Conservation (phyloP, 768 basidiomycete species). For the Mycena albidolilacea region DNA sequence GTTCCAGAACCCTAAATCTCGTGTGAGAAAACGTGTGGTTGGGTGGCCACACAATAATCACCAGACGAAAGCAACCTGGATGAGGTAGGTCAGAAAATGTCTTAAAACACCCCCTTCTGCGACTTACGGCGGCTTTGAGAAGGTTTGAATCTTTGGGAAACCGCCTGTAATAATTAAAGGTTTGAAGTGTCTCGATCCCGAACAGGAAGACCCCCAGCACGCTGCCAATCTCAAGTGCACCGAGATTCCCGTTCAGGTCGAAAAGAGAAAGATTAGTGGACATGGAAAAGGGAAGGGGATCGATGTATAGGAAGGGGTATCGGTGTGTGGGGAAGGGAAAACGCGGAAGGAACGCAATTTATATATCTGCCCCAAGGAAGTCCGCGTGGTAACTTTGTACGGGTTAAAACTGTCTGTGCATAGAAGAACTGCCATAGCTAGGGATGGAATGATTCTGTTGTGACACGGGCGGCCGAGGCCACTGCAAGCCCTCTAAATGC, state of each 20-base stretch:
- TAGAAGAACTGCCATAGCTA: background rate
- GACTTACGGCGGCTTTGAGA: constrained; percentile 5
- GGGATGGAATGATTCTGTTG: background rate
- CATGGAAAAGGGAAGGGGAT: background rate
- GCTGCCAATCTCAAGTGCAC: constrained; percentile 15
- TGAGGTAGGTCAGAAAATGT: background rate
- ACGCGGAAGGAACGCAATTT: too few relatives aligned
- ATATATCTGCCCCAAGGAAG: background rate
- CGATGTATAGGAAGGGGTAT: background rate
- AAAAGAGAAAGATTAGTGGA: background rate
- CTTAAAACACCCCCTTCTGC: too few relatives aligned
- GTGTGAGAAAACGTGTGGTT: background rate
- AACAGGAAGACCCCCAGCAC: constrained; percentile 15
- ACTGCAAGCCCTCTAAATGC: background rate
- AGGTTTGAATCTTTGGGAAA: constrained; percentile 18
- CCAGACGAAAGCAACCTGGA: constrained; percentile 21
- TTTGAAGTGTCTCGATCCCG: constrained; percentile 20
- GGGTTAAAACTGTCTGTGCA: background rate
- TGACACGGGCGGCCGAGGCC: too few relatives aligned
- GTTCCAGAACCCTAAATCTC: constrained; percentile 13
- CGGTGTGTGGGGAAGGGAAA: too few relatives aligned
- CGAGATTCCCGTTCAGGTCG: constrained; percentile 15
- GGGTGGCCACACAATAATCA: background rate
- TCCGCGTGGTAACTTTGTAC: background rate
- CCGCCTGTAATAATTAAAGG: constrained; percentile 10